These are phyloP conservation scores for Exsudoporus frostii DNA, from an alignment of 768 basidiomycete genomes.

Conservation along the genomic window DNA sequence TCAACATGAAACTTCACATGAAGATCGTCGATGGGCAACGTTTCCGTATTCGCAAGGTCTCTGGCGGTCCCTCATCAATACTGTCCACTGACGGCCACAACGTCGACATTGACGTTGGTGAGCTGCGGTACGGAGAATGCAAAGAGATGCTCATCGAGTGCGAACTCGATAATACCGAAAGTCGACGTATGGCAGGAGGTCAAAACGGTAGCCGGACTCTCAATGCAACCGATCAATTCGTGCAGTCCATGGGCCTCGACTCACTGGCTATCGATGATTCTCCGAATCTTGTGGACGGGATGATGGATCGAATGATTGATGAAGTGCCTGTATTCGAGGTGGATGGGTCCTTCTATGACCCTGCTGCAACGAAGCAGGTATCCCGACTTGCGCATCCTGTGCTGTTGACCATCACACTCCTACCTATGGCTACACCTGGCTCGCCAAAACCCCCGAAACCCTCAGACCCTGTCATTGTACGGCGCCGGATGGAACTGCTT, in stretches of 20 bases:
- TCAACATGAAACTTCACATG: constrained; percentile 94
- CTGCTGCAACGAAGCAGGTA: constrained; percentile 76
- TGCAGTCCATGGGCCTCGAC: constrained; percentile 81
- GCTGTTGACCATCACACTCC: constrained; percentile 88
- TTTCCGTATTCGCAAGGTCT: constrained; percentile 93
- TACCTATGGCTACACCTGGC: constrained; percentile 46
- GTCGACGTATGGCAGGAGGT: constrained; percentile 13
- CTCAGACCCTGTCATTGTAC: constrained; percentile 86
- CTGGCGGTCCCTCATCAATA: constrained; percentile 84
- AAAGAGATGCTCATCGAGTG: constrained; percentile 95
- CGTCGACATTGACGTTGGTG: constrained; percentile 92
- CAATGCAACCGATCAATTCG: constrained; percentile 88
- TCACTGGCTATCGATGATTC: constrained; percentile 66
- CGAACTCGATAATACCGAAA: constrained; percentile 80
- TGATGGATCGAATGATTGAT: constrained; percentile 97
- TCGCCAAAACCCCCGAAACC: constrained; percentile 39
- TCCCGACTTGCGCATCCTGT: constrained; percentile 90
- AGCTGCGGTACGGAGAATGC: constrained; percentile 92
- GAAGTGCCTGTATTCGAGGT: constrained; percentile 96
- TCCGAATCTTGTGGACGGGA: constrained; percentile 76
- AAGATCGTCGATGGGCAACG: constrained; percentile 86
- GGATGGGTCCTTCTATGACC: constrained; percentile 94
- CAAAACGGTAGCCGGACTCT: constrained; percentile 32
- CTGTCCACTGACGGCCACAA: constrained; percentile 90
- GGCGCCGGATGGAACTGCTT: constrained; percentile 93